Evolutionary conservation across 2,329 filamentous ascomycete genomes (phyloP).

Genomic region (Fusarium abutilonis): DNA sequence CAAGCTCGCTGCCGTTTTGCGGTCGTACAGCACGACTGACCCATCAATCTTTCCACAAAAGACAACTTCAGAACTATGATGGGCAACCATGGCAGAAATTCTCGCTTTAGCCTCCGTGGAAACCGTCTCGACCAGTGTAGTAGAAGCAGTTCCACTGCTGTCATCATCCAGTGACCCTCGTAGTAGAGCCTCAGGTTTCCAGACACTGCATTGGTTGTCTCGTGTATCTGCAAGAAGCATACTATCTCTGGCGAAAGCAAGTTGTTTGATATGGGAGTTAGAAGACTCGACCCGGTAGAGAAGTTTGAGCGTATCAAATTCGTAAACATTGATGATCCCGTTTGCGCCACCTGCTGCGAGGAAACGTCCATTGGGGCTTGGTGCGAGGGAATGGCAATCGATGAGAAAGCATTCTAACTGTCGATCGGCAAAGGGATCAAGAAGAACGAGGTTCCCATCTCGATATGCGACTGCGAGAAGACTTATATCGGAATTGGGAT

Average conservation of each 20-base stretch:
- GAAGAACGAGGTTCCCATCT: conserved; percentile 48
- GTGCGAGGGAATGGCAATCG: conserved; percentile 46
- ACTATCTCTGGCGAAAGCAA: conserved; percentile 48
- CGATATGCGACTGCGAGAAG: conserved; percentile 48
- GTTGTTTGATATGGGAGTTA: conserved; percentile 44
- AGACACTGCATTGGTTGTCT: conserved; percentile 50
- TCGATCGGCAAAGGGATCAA: conserved; percentile 45
- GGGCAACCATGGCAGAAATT: conserved; percentile 46
- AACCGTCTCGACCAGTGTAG: conserved; percentile 38
- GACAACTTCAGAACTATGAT: conserved; percentile 40
- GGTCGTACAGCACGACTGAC: conserved; percentile 46
- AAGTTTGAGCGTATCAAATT: conserved; percentile 44
- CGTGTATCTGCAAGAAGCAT: conserved; percentile 50
- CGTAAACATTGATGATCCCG: conserved; percentile 46
- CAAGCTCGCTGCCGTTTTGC: conserved; percentile 28
- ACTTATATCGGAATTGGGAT: conserved; percentile 46
- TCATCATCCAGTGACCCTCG: conserved; percentile 43
- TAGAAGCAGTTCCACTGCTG: conserved; percentile 39
- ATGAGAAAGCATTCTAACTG: conserved; percentile 43
- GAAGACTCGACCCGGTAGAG: conserved; percentile 26
- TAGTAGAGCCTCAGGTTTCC: conserved; percentile 48
- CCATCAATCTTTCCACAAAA: conserved; percentile 53
- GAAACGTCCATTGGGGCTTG: conserved; percentile 46
- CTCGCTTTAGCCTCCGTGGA: conserved; percentile 40
- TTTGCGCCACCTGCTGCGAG: conserved; percentile 42